These are phyloP conservation scores for Beauveria medogensis DNA, from an alignment of 2,329 filamentous ascomycete species.

Conservation along the genomic window DNA sequence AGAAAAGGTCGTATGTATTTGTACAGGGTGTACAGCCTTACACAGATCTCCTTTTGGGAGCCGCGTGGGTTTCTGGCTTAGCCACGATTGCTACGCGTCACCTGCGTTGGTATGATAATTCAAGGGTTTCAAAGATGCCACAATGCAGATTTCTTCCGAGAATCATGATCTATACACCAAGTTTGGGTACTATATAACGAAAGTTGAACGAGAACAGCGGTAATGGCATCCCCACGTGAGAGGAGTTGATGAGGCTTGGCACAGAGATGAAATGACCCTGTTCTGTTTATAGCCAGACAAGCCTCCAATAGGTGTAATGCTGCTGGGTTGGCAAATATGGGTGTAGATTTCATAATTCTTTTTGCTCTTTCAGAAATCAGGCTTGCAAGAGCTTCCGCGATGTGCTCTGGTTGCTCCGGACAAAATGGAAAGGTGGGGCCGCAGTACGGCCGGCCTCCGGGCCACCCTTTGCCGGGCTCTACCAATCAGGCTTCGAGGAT, in stretches of 20 bases:
- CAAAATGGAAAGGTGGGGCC: neutral
- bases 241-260: neutral
- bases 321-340: too few relatives aligned
- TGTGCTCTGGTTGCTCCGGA: neutral
- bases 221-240: neutral
- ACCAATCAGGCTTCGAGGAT: too few relatives aligned
- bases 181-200: neutral
- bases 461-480: neutral
- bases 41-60: neutral
- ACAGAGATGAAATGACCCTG: neutral
- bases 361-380: too few relatives aligned
- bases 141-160: neutral
- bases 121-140: neutral
- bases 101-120: neutral
- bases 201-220: neutral
- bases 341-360: too few relatives aligned
- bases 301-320: neutral
- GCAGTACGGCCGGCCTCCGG: neutral
- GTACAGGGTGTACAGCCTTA: neutral
- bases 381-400: neutral
- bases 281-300: neutral
- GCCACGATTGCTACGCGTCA: constrained; percentile 7
- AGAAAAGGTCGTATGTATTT: neutral
- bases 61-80: neutral
- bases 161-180: neutral